Base-by-base conservation (phyloP, 2,329 filamentous ascomycete genomes). In the Beauveria scarabaeidicola region DNA sequence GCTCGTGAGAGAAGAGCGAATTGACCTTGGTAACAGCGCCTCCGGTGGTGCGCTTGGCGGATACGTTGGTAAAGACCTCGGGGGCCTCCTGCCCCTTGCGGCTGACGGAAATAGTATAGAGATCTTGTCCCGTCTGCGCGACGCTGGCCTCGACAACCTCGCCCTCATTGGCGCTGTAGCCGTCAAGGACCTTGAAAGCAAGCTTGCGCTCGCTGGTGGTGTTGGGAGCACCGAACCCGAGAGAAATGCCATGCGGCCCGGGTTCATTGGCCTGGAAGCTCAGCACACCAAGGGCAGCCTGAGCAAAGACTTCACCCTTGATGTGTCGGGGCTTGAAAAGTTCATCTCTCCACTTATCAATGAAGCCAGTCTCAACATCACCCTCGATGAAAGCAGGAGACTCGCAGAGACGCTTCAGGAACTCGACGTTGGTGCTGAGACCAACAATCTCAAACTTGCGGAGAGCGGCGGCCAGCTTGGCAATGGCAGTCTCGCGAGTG, bases 341-440 rank as follows among this genome's bases (percentile, higher is more conserved):
- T 64, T 91, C 88, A 11, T 85, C 81, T 61, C 83, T 82, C 75
- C 95, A 88, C 72, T 96, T 96, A 58, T 92, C 87, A 65, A 99
- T 97, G 70, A 96, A 99, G 1, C 93, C 93, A 0, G 94, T 99
- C 73, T 99, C 93, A 15, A 99, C 91, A 21, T 94, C 85, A 9
- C 93, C 94, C 11, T 82, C 82, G 60, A 96, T 82, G 69, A 99
- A 99, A 53, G 88, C 90, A 0, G 84, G 81, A 61, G 89, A 91
- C 50, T 85, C 82, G 71, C 91, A 96, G 59, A 97, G 81, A 9
- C 86, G 83, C 77, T 97, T 97, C 61, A 99, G 76, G 69, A 99
- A 99, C 72, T 97, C 94, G 63, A 99, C 92, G 70, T 99, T 99
- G 7, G 94, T 99, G 69, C 90, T 88, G 8, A 95, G 83, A 0